Evolutionary conservation across 176 grass and related monocot species (phyloP), one percentile per base, ranked within the genome.

Genomic region (Tuctoria greenei): DNA sequence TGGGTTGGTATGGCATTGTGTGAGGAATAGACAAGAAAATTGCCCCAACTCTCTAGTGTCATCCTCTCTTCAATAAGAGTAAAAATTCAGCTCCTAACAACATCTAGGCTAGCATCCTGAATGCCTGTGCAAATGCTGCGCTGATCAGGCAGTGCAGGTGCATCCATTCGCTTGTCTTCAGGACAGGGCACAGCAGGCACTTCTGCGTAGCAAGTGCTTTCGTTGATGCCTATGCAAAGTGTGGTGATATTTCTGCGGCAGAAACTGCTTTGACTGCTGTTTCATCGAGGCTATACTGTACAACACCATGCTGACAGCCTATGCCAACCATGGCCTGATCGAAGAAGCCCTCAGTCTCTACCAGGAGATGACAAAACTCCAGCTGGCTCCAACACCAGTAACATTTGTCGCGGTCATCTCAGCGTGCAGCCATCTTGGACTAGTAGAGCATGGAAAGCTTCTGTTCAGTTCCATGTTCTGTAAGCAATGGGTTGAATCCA

Each of bases 271-370:
- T 91, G 10, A 2, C 16, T 1, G 9, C 15, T 67, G 49, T 70
- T 81, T 78, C 83, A 47, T 40, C 75, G 85, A 92, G 25, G 69
- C 69, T 58, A 76, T 88, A 23, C 37, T 92, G 10, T 85, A 83
- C 64, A 92, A 86, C 55, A 86, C 90, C 72, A 92, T 92, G 82
- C 83, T 85, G 64, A 80, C 82, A 61, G 90, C 82, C 61, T 92
- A 83, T 46, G 82, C 82, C 21, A 80, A 91, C 83, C 89, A 91
- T 45, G 85, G 85, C 24, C 62, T 82, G 51, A 75, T 85, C 56
- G 28, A 59, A 5, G 68, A 85, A 79, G 58, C 64, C 31, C 58
- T 91, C 43, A 34, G 20, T 15, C 73, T 91, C 62, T 82, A 78
- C 71, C 31, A 78, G 23, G 24, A 71, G 52, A 91, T 91, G 89